Percentiles rank a stretch among this genome's conserved stretches.
These are phyloP conservation scores for Pichia sp. DNA, from an alignment of 1,139 yeast genomes.

Conservation along the genomic window DNA sequence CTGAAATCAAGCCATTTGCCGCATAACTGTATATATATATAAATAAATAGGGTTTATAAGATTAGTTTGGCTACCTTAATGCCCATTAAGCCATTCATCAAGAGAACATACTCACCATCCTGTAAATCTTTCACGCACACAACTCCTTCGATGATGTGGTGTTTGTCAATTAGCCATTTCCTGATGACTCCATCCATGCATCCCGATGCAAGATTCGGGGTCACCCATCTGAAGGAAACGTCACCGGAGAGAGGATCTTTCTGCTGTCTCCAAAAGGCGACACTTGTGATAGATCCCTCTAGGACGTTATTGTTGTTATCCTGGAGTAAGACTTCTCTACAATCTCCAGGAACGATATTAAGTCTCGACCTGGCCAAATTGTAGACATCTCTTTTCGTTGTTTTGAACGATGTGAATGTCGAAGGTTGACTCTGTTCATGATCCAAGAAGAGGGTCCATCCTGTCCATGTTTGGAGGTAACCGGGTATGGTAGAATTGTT, in stretches of 20 bases:
- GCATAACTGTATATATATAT: constrained; percentile 14
- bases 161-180: constrained; percentile 54
- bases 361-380: constrained; percentile 52
- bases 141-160: constrained; percentile 50
- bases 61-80: constrained; percentile 47
- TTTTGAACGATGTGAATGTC: constrained; percentile 84
- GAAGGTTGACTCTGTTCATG: constrained; percentile 49
- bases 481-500: background rate
- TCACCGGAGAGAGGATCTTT: constrained; percentile 27
- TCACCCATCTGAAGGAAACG: constrained; percentile 56
- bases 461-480: constrained; percentile 16
- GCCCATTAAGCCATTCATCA: constrained; percentile 84
- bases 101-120: constrained; percentile 60
- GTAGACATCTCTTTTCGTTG: constrained; percentile 68
- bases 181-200: constrained; percentile 85
- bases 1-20: constrained; percentile 29
- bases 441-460: constrained; percentile 57
- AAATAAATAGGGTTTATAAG: background rate
- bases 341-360: constrained; percentile 25
- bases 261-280: constrained; percentile 53
- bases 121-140: constrained; percentile 43
- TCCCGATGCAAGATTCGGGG: constrained; percentile 74
- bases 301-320: constrained; percentile 59
- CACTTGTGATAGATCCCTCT: constrained; percentile 83
- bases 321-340: constrained; percentile 63